Evolutionary conservation across 805 yeast species (phyloP).

Genomic region (Pichia pseudocactophila): DNA sequence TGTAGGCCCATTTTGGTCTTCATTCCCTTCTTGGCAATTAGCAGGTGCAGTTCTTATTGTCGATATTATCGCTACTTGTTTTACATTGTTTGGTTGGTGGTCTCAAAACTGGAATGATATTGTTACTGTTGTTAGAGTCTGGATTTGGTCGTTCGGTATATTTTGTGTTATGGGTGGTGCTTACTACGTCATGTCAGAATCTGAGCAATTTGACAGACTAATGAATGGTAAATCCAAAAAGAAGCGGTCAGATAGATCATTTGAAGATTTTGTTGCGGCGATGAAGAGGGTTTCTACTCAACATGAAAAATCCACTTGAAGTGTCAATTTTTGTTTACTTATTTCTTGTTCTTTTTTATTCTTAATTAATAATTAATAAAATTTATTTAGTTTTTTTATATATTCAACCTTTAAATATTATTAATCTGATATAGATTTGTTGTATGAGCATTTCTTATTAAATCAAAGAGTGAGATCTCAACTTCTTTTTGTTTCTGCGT

Average conservation of each 20-base stretch:
- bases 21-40: slow-evolving; percentile 89
- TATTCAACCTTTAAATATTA: too few species aligned
- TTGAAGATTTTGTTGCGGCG: slow-evolving; percentile 74
- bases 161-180: slow-evolving; percentile 92
- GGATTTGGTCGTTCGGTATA: slow-evolving; percentile 89
- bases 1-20: slow-evolving; percentile 95
- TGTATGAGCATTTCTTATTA: too few species aligned
- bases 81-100: slow-evolving; percentile 92
- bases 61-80: slow-evolving; percentile 82
- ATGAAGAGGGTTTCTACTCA: slow-evolving; percentile 85
- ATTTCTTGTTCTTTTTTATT: neutral
- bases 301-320: slow-evolving; percentile 68
- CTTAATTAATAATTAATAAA: neutral
- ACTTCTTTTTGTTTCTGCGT: slow-evolving; percentile 46
- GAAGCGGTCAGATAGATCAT: slow-evolving; percentile 48
- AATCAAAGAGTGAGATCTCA: too few species aligned
- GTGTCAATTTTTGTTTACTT: neutral
- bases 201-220: slow-evolving; percentile 64
- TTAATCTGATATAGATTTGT: too few species aligned
- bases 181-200: slow-evolving; percentile 78
- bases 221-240: slow-evolving; percentile 64
- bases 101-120: slow-evolving; percentile 91
- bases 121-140: slow-evolving; percentile 82
- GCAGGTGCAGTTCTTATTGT: slow-evolving; percentile 83
- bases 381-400: neutral